Evolutionary conservation across 1,284 basidiomycete species (phyloP), one percentile per base, ranked within the genome.

Genomic region (Cystobasidium pallidum): DNA sequence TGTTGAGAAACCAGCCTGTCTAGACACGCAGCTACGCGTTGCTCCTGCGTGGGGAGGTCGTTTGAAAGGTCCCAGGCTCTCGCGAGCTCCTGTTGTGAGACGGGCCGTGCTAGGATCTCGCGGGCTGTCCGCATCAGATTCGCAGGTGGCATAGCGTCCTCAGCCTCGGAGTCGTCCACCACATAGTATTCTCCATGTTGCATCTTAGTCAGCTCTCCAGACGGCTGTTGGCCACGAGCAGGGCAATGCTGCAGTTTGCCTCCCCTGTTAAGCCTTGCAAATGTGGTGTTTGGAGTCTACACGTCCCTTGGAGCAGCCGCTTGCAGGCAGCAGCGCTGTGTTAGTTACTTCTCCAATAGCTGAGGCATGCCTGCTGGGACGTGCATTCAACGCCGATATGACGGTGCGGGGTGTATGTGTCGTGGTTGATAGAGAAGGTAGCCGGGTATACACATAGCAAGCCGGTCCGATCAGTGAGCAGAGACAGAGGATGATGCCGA

Each of bases 121-220:
- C 68, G 45, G 21, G 61, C 68, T 1, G 45, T 51, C n/a, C 43
- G 59, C 43, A 71, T 30, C 17, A 71, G 68, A 49, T 64, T 59
- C 3, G 21, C 32, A 1, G 68, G 68, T 17, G 59, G 68, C 32
- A 41, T n/a, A 17, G 55, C 47, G 2, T 39, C 26, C 28, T 70
- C 67, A 26, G 24, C 32, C 21, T 70, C 67, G 41, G 45, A 49
- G 24, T 70, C 58, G 47, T 70, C 67, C 13, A 51, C 24, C 28
- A 62, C 67, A 32, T 49, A 55, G 8, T 68, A 41, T n/a, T 30
- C 36, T 26, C 11, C 55, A 8, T 45, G 36, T 30, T 67, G 21
- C 66, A 67, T 67, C 11, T 19, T 24, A 39, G n/a, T 26, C 45
- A 24, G 3, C 36, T 41, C 32, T 32, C n/a, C 32, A 54, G 26